Conservation (phyloP, 768 basidiomycete genomes). For the Trametes elegans region DNA sequence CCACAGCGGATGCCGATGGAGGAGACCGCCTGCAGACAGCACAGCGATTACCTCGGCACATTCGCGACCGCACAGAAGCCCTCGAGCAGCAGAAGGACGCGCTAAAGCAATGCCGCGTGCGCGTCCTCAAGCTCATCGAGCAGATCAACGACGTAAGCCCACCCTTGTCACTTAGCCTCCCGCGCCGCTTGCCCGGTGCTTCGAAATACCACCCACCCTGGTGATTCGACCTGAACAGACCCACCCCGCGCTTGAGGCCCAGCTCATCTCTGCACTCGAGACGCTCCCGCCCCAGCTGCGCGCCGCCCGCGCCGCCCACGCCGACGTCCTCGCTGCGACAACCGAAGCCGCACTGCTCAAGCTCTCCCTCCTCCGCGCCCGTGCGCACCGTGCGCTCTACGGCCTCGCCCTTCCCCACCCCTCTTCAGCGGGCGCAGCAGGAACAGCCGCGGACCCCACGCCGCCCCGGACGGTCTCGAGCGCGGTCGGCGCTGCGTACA, state of each 20-base stretch:
- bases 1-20: neutral
- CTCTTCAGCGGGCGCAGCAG: neutral
- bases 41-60: neutral
- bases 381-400: constrained; percentile 41
- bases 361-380: constrained; percentile 44
- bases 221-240: constrained; percentile 24
- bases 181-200: neutral
- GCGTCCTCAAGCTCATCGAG: constrained; percentile 11
- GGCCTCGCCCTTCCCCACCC: constrained; percentile 27
- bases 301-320: constrained; percentile 33
- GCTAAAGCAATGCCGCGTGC: neutral
- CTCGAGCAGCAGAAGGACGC: neutral
- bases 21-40: neutral
- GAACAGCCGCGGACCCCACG: neutral
- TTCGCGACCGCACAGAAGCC: neutral
- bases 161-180: neutral
- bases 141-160: constrained; percentile 16
- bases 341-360: constrained; percentile 49
- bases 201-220: neutral
- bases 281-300: constrained; percentile 32
- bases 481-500: constrained; percentile 35
- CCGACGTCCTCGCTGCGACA: constrained; percentile 42
- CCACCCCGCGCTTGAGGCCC: constrained; percentile 33
- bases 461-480: constrained; percentile 28
- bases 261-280: constrained; percentile 29